Evolutionary conservation across 83 land plant genomes (phyloP), one percentile per base, ranked within the genome.

Genomic region (Thuja plicata): DNA sequence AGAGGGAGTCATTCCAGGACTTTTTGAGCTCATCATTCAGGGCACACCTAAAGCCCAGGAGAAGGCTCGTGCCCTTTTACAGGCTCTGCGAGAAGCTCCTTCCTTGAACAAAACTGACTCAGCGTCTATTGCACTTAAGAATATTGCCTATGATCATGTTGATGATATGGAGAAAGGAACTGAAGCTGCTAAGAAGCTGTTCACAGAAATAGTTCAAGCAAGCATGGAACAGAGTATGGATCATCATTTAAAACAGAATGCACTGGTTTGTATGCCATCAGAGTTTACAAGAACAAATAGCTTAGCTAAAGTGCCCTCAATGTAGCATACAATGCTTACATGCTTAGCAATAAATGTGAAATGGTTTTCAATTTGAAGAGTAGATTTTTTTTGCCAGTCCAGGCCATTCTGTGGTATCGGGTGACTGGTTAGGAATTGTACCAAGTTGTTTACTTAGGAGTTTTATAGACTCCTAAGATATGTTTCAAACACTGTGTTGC

Each of bases 1-100:
- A 80, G 98, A 96, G 89, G 98, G 98, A 8, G 98, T 89, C 8
- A 95, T 96, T 40, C 98, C 98, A 10, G 96, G 98, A 50, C 95
- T 96, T 34, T 92, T 96, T 62, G 94, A 96, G 93, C 94, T 96
- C 50, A 95, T 94, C 2, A 97, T 95, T 52, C 95, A 93, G 83
- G 98, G 98, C 16, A 93, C 94, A 24, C 92, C 93, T 11, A 94
- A 89, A 86, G 90, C 94, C 3, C 94, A 91, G 81, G 45, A 91
- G 60, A 95, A 93, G 62, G 98, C 98, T 8, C 89, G 89, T 37
- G 86, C 66, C 41, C 94, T 96, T n/a, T 73, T 96, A 60, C 89
- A 87, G 89, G 81, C 94, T 52, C 89, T 96, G 87, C 92, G 98
- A 83, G 93, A 95, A 35, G 89, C 92, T 40, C 92, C 98, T 32